These are phyloP conservation scores for Carpinus fangiana DNA, from an alignment of 306 rosid species.

Conservation along the genomic window DNA sequence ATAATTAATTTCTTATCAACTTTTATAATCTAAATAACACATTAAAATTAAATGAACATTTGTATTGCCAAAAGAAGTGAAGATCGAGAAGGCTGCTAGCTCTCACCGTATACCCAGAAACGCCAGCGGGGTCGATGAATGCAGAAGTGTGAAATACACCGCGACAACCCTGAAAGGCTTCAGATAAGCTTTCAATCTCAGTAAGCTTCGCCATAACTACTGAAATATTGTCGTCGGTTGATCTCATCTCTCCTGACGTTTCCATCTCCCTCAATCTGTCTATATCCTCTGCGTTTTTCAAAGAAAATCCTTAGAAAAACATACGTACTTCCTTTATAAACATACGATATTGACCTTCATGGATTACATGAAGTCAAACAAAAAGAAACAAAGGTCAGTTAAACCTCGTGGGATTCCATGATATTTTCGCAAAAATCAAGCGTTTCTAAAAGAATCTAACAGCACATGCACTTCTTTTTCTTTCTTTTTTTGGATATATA, in stretches of 20 bases:
- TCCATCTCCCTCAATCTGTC: slow-evolving; percentile 60
- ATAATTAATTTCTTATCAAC: too few relatives aligned
- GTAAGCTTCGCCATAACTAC: slow-evolving; percentile 48
- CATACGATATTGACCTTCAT: too few relatives aligned
- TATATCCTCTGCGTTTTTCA: slow-evolving; percentile 52
- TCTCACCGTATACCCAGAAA: slow-evolving; percentile 82
- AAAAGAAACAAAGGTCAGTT: too few relatives aligned
- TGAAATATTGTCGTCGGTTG: slow-evolving; percentile 2
- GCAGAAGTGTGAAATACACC: slow-evolving; percentile 84
- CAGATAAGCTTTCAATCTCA: slow-evolving; percentile 43
- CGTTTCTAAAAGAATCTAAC: too few relatives aligned
- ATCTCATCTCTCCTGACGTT: slow-evolving; percentile 20
- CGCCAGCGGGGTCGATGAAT: slow-evolving; percentile 77
- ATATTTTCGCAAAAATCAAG: too few relatives aligned
- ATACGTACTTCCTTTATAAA: background rate
- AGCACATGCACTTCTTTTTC: too few relatives aligned
- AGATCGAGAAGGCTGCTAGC: slow-evolving; percentile 14
- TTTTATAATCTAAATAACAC: too few relatives aligned
- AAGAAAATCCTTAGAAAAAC: background rate
- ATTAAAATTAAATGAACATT: too few relatives aligned
- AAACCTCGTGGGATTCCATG: too few relatives aligned
- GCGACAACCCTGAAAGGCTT: slow-evolving; percentile 75
- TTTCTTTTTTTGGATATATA: background rate
- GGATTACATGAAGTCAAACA: too few relatives aligned
- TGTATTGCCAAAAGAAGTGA: too few relatives aligned